Evolutionary conservation across 768 basidiomycete genomes (phyloP).

Genomic region (Suillus bovinus): DNA sequence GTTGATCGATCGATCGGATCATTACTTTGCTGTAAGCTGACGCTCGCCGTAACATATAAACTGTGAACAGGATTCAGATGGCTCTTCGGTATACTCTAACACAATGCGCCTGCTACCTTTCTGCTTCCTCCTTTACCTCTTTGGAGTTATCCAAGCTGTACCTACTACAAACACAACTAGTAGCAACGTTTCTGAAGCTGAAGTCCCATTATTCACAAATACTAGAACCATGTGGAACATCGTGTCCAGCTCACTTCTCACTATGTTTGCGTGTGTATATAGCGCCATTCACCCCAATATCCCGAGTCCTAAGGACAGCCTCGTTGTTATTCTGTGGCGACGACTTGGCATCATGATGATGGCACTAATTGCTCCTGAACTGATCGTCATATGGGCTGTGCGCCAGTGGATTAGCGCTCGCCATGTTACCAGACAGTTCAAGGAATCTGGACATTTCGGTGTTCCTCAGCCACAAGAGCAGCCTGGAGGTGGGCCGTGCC

Average conservation of each 20-base stretch:
- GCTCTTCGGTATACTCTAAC: too few species aligned
- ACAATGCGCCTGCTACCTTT: conserved; percentile 7
- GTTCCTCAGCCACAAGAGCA: too few species aligned
- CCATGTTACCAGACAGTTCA: not conserved
- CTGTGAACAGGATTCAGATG: too few species aligned
- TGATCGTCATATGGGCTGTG: conserved; percentile 10
- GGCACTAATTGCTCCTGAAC: not conserved
- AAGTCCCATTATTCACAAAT: not conserved
- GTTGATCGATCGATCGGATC: too few species aligned
- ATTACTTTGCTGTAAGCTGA: too few species aligned
- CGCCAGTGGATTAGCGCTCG: conserved; percentile 20
- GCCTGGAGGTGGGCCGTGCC: not conserved
- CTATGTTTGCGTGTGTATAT: conserved; percentile 28
- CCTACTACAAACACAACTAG: not conserved
- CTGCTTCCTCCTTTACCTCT: conserved; percentile 11
- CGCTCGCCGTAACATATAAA: too few species aligned
- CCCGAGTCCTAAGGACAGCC: conserved; percentile 9
- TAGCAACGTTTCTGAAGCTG: not conserved
- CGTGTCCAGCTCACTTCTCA: conserved; percentile 20
- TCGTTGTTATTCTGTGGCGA: not conserved
- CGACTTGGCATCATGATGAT: not conserved
- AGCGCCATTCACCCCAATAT: conserved; percentile 29
- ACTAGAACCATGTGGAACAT: conserved; percentile 19
- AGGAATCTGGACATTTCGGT: not conserved
- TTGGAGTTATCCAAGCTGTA: not conserved